phyloP scores from a whole-genome alignment of 2,329 filamentous ascomycete genomes.

The Fusarium citri region DNA sequence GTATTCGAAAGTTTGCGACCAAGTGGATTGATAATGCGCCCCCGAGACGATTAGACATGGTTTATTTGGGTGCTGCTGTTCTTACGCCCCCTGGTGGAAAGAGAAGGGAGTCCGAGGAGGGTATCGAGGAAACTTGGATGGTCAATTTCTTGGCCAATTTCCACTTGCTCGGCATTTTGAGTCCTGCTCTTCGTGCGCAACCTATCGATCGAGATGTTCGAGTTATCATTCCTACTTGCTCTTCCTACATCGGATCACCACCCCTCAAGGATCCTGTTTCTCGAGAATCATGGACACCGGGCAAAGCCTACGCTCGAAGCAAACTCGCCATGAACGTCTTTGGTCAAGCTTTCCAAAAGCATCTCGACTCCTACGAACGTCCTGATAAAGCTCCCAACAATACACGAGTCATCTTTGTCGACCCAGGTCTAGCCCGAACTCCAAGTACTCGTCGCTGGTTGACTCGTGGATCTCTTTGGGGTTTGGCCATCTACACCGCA shows the following conservation, averaged over 20 bases:
- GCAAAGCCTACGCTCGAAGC: constrained; percentile 71
- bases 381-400: constrained; percentile 87
- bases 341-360: constrained; percentile 90
- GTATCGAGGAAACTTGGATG: constrained; percentile 90
- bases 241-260: constrained; percentile 84
- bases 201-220: constrained; percentile 94
- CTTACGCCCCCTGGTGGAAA: constrained; percentile 75
- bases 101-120: constrained; percentile 75
- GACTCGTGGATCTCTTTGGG: constrained; percentile 84
- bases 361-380: constrained; percentile 84
- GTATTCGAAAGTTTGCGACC: constrained; percentile 91
- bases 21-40: constrained; percentile 98
- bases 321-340: constrained; percentile 90
- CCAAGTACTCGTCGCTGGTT: constrained; percentile 90
- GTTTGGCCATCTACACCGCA: constrained; percentile 79
- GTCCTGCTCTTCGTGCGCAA: constrained; percentile 88
- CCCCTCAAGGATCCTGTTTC: constrained; percentile 67
- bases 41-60: constrained; percentile 87
- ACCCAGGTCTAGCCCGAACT: constrained; percentile 86
- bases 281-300: constrained; percentile 65
- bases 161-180: constrained; percentile 90
- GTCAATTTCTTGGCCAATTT: constrained; percentile 97
- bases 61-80: constrained; percentile 87
- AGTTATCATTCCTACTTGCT: constrained; percentile 87
- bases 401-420: constrained; percentile 84